These are phyloP conservation scores for Microcyclosporella mali DNA, from an alignment of 2,329 filamentous ascomycete genomes.

Conservation along the genomic window DNA sequence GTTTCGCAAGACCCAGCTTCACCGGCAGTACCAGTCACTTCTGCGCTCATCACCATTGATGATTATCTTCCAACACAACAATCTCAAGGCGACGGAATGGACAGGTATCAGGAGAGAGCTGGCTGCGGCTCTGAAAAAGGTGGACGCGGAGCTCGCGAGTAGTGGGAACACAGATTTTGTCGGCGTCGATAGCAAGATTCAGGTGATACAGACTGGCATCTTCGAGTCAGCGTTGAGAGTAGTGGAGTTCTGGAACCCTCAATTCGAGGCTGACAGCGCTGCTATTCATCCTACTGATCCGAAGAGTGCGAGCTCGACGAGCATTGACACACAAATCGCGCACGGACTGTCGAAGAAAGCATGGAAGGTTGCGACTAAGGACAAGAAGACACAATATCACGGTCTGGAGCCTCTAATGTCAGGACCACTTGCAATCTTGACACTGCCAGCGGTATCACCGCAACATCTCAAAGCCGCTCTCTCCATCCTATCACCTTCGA, in stretches of 20 bases:
- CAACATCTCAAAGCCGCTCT: constrained; percentile 76
- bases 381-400: constrained; percentile 34
- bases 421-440: constrained; percentile 73
- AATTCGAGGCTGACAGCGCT: constrained; percentile 14
- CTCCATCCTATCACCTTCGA: constrained; percentile 66
- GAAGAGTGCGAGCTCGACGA: constrained; percentile 27
- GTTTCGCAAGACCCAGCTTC: constrained; percentile 82
- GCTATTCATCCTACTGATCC: constrained; percentile 2
- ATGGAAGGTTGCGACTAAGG: constrained; percentile 43
- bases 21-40: constrained; percentile 79
- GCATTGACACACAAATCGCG: constrained; percentile 31
- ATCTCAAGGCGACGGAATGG: constrained; percentile 69
- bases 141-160: constrained; percentile 55
- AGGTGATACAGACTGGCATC: constrained; percentile 83
- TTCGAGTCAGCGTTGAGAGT: constrained; percentile 79
- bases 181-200: constrained; percentile 52
- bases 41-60: constrained; percentile 79
- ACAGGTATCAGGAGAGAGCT: constrained; percentile 66
- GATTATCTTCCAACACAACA: constrained; percentile 79
- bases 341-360: constrained; percentile 56
- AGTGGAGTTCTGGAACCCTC: constrained; percentile 66
- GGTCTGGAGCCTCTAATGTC: constrained; percentile 69
- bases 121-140: constrained; percentile 52
- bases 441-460: constrained; percentile 77
- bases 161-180: constrained; percentile 54